Evolutionary conservation across 2,329 filamentous ascomycete species (phyloP), one percentile per base, ranked within the genome.

Genomic region (Scedosporium apiospermum): DNA sequence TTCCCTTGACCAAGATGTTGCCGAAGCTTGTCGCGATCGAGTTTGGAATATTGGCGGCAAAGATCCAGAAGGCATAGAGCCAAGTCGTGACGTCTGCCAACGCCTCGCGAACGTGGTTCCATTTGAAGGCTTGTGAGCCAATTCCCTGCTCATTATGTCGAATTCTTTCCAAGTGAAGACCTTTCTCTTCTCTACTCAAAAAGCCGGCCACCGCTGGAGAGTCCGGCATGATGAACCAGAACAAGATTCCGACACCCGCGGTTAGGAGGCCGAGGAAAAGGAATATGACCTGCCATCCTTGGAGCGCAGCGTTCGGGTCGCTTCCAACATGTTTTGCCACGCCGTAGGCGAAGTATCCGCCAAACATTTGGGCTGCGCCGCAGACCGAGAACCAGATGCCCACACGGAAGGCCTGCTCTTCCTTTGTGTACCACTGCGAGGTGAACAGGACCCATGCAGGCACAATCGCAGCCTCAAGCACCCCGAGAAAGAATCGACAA

Each of bases 41-140:
- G 0, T 88, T 91, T 0, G 88, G 89, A 1, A 92, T 76, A 0
- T 88, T 91, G 0, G 89, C 91, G 73, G 85, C 88, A 23, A 92
- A 76, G 61, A 86, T 82, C 57, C 91, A 86, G 6, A 84, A 73
- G 55, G 81, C 82, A 69, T 89, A 87, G 49, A 83, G 84, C 77
- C 82, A 89, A 44, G 79, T 80, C 72, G 91, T 87, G 1, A 87
- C 86, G 66, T 92, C 89, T 0, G 72, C 72, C 9, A 90, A 73
- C 0, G 85, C 80, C 64, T 82, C 80, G 18, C 72, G 69, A 53
- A 77, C 72, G 68, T 82, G 80, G 61, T 78, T 72, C 61, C 71
- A 75, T 66, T 79, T 79, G 69, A 80, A 81, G 41, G 65, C 64
- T 9, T 74, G 77, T 71, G 85, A 86, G 73, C 86, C 82, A 21